Conservation (phyloP, 164 flowering plant species). For the Sextonia rubra region DNA sequence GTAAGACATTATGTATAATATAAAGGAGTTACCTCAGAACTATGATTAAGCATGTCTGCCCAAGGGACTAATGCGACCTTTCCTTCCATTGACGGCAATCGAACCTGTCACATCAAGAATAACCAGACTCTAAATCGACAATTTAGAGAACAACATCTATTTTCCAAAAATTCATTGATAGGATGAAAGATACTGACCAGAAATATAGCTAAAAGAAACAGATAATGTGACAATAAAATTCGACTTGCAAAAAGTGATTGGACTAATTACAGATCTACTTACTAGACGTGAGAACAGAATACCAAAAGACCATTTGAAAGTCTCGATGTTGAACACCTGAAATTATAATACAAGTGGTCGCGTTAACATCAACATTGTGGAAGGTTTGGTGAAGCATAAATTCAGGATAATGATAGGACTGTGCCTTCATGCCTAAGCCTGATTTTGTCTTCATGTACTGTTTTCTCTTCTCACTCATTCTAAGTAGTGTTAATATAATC, state of each 20-base stretch:
- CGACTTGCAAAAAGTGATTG: neutral
- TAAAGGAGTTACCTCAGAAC: constrained; percentile 58
- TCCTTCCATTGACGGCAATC: constrained; percentile 90
- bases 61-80: constrained; percentile 93
- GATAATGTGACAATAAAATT: neutral
- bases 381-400: neutral
- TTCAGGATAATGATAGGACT: too few species aligned
- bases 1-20: too few species aligned
- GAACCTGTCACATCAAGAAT: constrained; percentile 45
- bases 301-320: constrained; percentile 96
- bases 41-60: constrained; percentile 99
- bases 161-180: neutral
- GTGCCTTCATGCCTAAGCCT: too few species aligned
- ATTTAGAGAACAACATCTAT: neutral
- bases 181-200: neutral
- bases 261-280: constrained; percentile 23
- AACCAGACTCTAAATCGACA: neutral
- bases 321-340: constrained; percentile 87
- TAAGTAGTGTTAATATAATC: neutral
- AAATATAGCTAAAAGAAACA: neutral
- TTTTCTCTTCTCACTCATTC: too few species aligned
- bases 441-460: too few species aligned
- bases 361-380: neutral
- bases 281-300: constrained; percentile 97
- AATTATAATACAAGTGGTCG: neutral